A percentile compares a stretch with the other conserved stretches of the same genome.
Conservation (phyloP, 2,329 filamentous ascomycete genomes). For the Botrytis porri region DNA sequence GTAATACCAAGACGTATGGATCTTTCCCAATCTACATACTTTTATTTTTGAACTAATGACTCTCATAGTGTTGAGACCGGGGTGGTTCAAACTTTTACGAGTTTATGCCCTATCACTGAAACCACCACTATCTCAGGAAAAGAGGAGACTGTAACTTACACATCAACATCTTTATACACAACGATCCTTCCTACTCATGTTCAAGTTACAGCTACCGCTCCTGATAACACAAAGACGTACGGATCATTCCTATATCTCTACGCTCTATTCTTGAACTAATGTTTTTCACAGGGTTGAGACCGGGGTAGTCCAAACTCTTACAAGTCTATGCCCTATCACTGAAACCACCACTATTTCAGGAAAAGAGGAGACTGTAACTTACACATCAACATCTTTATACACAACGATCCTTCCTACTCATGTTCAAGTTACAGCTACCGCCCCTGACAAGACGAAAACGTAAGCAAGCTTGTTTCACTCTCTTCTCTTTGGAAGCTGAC, state of each 20-base stretch:
- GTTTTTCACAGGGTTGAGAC: neutral
- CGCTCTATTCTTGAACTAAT: neutral
- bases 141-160: slow-evolving; percentile 8
- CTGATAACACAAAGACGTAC: neutral
- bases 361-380: slow-evolving; percentile 12
- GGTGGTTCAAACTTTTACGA: slow-evolving; percentile 13
- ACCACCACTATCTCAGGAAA: slow-evolving; percentile 19
- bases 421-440: slow-evolving; percentile 9
- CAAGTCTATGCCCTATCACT: slow-evolving; percentile 38
- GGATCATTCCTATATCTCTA: neutral
- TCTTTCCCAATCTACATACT: neutral
- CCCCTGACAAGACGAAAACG: neutral
- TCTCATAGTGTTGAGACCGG: neutral
- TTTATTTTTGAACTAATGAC: neutral
- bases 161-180: slow-evolving; percentile 7
- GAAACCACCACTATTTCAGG: slow-evolving; percentile 20
- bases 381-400: slow-evolving; percentile 10
- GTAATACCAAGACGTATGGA: neutral
- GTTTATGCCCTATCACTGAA: slow-evolving; percentile 39
- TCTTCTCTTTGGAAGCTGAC: neutral
- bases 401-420: neutral
- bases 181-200: neutral
- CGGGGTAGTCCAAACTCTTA: slow-evolving; percentile 14
- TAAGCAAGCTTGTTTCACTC: neutral
- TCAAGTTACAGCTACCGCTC: slow-evolving; percentile 13